Base-by-base conservation (phyloP, 345 rosid genomes). In the Raphanus sativus region DNA sequence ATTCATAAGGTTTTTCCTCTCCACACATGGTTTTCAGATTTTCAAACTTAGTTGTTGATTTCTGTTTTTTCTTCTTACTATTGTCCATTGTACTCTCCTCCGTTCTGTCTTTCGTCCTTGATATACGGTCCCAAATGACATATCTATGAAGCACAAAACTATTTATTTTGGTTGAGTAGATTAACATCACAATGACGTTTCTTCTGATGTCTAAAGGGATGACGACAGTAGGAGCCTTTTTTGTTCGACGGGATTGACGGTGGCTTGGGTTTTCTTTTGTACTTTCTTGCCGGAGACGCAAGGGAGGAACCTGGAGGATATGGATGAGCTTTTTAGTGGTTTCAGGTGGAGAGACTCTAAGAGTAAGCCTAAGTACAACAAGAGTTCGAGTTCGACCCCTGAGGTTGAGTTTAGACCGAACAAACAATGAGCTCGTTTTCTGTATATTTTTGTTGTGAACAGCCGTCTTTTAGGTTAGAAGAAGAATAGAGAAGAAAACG, bases 181-280 rank as follows among this genome's bases (percentile, higher is more conserved):
- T 36, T 36, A 36, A 8, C 42, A 36, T 8, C 42, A 36, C 11
- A 36, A 8, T 87, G 69, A 28, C 30, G 30, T 28, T 28, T 28
- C 30, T 28, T 28, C 29, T 28, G 29, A 26, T 94, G 9, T 81
- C 76, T 4, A n/a, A 84, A 8, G 89, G 65, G 6, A 92, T 94
- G 8, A 86, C 98, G 0, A 16, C 58, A 8, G 93, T 97, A 3
- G 98, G 98, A 16, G 84, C 98, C 9, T 94, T 94, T 77, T 90
- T 70, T 94, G 17, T 94, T 83, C 65, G 82, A 86, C 0, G 81
- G 83, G 4, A 45, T 94, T 0, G 94, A 1, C 81, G 5, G 83
- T 73, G 34, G 88, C 87, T 1, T 90, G 86, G 84, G 24, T 85
- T 0, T 92, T 90, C 87, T 90, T 94, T 30, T 83, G 73, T 58